Base-by-base conservation (phyloP, 1,284 basidiomycete genomes). In the Abortiporus biennis region DNA sequence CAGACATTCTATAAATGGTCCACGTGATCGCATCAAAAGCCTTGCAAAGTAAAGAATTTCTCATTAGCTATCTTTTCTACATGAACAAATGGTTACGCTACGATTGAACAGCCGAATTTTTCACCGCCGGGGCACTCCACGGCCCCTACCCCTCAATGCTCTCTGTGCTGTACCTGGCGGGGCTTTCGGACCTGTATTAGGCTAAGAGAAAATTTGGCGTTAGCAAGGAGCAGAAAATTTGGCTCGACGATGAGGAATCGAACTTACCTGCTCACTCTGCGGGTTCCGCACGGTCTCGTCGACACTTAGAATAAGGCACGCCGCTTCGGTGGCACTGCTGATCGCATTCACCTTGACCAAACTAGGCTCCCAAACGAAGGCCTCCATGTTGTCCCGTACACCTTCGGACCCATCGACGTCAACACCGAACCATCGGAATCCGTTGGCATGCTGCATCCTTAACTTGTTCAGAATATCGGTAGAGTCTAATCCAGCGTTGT, bases 281-380 rank as follows among this genome's bases (percentile, higher is more conserved):
- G 92, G 92, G 61, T 92, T 94, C 50, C 87, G 74, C 21, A 96
- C 91, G 4, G 93, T 97, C 71, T 96, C 93, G 58, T 97, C 93
- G 3, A 97, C 89, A 52, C 88, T 92, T 46, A 97, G 66, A 54
- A 99, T 93, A 61, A 99, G 65, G 65, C 91, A 97, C 6, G 95
- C 94, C 8, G 96, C 96, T 67, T 99, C 96, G 13, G 92, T 77
- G 11, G 96, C 95, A 56, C 91, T 94, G 59, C 81, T 85, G 56
- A 99, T 82, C 15, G 95, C 96, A 59, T 99, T 99, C 47, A 86
- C 72, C 69, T 99, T 98, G 57, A 99, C 90, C 43, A 99, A 71
- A 51, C 87, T 86, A 12, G 96, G 95, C 63, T 99, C 96, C 95
- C 96, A 99, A 6, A 99, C 94, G 60, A 98, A 99, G 38, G 87